Percentiles rank a stretch among this genome's conserved stretches.
These are phyloP conservation scores for Cyberlindnera misumaiensis DNA, from an alignment of 805 yeast genomes.

Conservation along the genomic window DNA sequence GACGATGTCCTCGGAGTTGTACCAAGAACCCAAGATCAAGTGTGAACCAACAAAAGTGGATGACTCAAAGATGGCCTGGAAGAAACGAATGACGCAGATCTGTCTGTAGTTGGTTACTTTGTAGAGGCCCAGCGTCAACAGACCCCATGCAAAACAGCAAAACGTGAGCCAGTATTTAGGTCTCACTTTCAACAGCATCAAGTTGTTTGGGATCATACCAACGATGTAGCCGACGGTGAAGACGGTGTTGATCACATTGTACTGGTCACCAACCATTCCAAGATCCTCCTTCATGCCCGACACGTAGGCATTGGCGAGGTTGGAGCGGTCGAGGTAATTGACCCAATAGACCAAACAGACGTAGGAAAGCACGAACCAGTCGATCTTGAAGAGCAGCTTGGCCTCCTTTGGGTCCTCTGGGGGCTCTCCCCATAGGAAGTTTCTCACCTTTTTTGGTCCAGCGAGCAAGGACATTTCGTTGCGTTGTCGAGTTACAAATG, in stretches of 20 bases:
- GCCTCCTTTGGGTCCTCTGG: slow-evolving; percentile 18
- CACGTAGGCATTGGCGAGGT: slow-evolving; percentile 54
- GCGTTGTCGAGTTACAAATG: too few relatives aligned
- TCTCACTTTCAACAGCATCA: slow-evolving; percentile 42
- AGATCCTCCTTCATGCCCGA: slow-evolving; percentile 59
- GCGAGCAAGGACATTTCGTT: not conserved
- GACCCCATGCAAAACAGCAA: slow-evolving; percentile 51
- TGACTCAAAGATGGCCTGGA: slow-evolving; percentile 55
- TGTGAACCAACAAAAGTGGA: slow-evolving; percentile 52
- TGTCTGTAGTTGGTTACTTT: slow-evolving; percentile 40
- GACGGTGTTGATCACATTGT: slow-evolving; percentile 45
- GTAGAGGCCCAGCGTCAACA: slow-evolving; percentile 45
- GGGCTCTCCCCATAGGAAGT: slow-evolving; percentile 22
- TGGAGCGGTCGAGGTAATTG: slow-evolving; percentile 54
- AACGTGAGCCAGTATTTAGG: slow-evolving; percentile 53
- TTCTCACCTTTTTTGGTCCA: slow-evolving; percentile 9
- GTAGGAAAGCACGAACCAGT: slow-evolving; percentile 20
- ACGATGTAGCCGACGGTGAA: slow-evolving; percentile 57
- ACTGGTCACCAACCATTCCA: slow-evolving; percentile 39
- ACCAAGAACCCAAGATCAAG: slow-evolving; percentile 48
- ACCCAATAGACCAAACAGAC: slow-evolving; percentile 25
- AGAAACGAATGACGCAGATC: slow-evolving; percentile 50
- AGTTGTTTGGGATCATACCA: slow-evolving; percentile 56
- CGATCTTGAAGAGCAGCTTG: slow-evolving; percentile 19
- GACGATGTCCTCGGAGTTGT: slow-evolving; percentile 30